Conservation (phyloP, 2,329 filamentous ascomycete genomes). For the Trichoderma koningiopsis region DNA sequence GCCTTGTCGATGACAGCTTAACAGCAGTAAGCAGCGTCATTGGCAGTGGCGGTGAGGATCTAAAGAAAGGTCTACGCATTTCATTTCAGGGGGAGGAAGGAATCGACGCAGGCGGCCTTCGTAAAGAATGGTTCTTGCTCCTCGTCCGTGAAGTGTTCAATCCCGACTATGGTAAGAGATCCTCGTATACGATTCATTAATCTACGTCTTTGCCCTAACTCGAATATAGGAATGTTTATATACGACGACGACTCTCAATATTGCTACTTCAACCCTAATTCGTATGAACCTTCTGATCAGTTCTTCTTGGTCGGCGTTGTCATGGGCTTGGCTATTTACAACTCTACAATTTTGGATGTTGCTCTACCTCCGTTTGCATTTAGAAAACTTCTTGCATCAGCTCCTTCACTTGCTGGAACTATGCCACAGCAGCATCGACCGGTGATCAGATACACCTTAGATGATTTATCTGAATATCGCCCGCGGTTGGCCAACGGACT, state of each 20-base stretch:
- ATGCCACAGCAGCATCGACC: conserved; percentile 57
- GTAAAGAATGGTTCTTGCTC: conserved; percentile 94
- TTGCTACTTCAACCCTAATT: conserved; percentile 91
- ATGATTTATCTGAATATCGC: conserved; percentile 81
- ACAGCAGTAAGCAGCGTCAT: conserved; percentile 83
- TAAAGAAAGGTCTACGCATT: conserved; percentile 87
- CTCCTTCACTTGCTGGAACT: conserved; percentile 61
- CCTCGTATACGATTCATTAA: conserved; percentile 20
- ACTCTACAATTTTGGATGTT: conserved; percentile 88
- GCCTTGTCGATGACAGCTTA: conserved; percentile 84
- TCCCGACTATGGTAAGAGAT: conserved; percentile 73
- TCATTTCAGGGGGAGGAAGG: conserved; percentile 88
- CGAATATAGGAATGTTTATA: conserved; percentile 72
- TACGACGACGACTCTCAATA: conserved; percentile 89
- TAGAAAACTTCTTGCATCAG: conserved; percentile 78
- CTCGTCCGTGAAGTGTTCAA: conserved; percentile 89
- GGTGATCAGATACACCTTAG: conserved; percentile 71
- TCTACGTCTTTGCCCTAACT: not conserved
- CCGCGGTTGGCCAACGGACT: conserved; percentile 76
- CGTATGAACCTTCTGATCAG: conserved; percentile 88
- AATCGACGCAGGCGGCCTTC: conserved; percentile 82
- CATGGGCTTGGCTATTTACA: conserved; percentile 88
- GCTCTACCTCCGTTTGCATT: conserved; percentile 88
- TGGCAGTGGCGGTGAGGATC: conserved; percentile 76
- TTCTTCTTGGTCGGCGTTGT: conserved; percentile 89